phyloP scores from a whole-genome alignment of 257 asterid genomes.

The Solanum gracilifrons region DNA sequence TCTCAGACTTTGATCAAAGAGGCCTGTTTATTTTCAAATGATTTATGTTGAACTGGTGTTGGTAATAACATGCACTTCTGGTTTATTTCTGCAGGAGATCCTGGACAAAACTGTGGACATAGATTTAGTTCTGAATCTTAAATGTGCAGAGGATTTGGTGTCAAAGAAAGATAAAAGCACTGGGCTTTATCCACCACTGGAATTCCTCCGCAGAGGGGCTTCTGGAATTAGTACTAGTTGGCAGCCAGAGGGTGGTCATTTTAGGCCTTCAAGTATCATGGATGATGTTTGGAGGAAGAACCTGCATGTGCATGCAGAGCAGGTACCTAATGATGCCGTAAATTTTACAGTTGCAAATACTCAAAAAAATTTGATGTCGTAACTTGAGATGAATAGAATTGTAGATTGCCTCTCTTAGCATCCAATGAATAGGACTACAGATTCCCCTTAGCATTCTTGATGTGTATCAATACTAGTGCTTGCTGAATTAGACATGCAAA shows the following conservation, averaged over 20 bases:
- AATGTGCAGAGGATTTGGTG: conserved; percentile 32
- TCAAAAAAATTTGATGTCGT: background rate
- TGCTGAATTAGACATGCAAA: background rate
- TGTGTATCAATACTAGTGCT: background rate
- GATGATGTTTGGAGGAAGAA: conserved; percentile 45
- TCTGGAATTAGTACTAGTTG: conserved; percentile 33
- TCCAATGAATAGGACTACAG: background rate
- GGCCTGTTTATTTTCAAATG: background rate
- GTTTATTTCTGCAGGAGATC: conserved; percentile 47
- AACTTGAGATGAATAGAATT: background rate
- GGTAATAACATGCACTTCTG: background rate
- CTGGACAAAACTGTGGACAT: conserved; percentile 68
- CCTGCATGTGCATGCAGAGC: conserved; percentile 40
- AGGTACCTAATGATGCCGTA: conserved; percentile 31
- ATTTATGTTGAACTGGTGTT: background rate
- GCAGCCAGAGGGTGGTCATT: conserved; percentile 19
- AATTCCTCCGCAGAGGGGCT: conserved; percentile 30
- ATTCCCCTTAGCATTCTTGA: background rate
- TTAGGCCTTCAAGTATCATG: conserved; percentile 18
- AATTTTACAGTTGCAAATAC: background rate
- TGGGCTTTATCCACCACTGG: conserved; percentile 30
- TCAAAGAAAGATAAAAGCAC: conserved; percentile 22
- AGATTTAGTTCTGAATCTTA: conserved; percentile 80
- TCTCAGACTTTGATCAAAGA: background rate
- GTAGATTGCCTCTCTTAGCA: background rate